Base-by-base conservation (phyloP, 257 asterid genomes). In the Solanum chaucha region DNA sequence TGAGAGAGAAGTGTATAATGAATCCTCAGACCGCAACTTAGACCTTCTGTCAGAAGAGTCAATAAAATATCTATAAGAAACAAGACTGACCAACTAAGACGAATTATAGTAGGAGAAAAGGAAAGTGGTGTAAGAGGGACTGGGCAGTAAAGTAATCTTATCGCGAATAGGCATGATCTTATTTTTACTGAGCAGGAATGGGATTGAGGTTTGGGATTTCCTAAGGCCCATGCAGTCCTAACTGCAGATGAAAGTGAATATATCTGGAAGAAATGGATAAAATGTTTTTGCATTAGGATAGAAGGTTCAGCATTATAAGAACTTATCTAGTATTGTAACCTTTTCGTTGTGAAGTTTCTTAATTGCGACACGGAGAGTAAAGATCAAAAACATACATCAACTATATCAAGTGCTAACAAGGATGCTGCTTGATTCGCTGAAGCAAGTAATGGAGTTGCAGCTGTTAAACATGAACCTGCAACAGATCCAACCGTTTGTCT, bases 401-500 rank as follows among this genome's bases (percentile, higher is more conserved):
- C 87, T 71, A 95, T 89, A 75, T 91, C 96, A 40, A 97, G 91
- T 26, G 99, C 95, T 83, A 93, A 89, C 90, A 94, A 91, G 92
- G 94, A 94, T 87, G 94, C 93, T 83, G 95, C 91, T 87, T 92
- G 93, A 77, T 95, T 93, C 86, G 90, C 91, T 85, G 99, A 96
- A 91, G 98, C 93, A 90, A 96, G 89, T 80, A 96, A 89, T 5
- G 99, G 98, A 87, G 98, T 93, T 32, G 93, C 96, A 86, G 99
- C 90, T 85, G 88, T 87, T 75, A 96, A 88, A 90, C 99, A 97
- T 80, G 99, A 96, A 82, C 95, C 93, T 4, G 93, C 95, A 75
- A 97, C 91, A 70, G 99, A 94, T 89, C 99, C 99, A 92, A 97
- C 96, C 75, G 92, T 93, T 86, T 93, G 86, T 84, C 99, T 89